These are phyloP conservation scores for Alopecurus myosuroides DNA, from an alignment of 176 grass and related monocot genomes.

Conservation along the genomic window DNA sequence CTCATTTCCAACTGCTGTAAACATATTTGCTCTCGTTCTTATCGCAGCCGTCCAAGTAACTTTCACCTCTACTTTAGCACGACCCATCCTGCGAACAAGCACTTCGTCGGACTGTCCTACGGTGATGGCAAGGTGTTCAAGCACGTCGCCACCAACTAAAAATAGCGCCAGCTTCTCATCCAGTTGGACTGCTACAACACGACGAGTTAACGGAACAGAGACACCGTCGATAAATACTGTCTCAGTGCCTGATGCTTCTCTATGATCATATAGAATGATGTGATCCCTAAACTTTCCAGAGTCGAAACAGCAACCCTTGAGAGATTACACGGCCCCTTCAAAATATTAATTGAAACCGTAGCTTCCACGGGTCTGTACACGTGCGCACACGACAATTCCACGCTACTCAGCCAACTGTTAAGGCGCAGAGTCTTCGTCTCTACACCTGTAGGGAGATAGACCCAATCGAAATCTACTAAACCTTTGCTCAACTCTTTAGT, in stretches of 20 bases:
- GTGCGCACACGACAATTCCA: not conserved
- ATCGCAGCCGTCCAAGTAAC: not conserved
- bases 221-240: not conserved
- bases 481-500: not conserved
- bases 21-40: not conserved
- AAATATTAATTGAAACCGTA: not conserved
- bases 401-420: not conserved
- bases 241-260: not conserved
- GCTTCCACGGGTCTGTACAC: not conserved
- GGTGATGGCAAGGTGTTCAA: not conserved
- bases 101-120: not conserved
- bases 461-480: not conserved
- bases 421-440: not conserved
- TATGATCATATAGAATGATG: not conserved
- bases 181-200: not conserved
- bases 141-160: not conserved
- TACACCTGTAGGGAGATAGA: not conserved
- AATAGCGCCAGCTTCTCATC: not conserved
- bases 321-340: not conserved
- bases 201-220: not conserved
- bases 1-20: not conserved
- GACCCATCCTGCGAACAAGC: not conserved
- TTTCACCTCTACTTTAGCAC: not conserved
- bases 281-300: not conserved
- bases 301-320: not conserved